Conservation (phyloP, 352 stramenopile genomes). For the Globisporangium recalcitrans region DNA sequence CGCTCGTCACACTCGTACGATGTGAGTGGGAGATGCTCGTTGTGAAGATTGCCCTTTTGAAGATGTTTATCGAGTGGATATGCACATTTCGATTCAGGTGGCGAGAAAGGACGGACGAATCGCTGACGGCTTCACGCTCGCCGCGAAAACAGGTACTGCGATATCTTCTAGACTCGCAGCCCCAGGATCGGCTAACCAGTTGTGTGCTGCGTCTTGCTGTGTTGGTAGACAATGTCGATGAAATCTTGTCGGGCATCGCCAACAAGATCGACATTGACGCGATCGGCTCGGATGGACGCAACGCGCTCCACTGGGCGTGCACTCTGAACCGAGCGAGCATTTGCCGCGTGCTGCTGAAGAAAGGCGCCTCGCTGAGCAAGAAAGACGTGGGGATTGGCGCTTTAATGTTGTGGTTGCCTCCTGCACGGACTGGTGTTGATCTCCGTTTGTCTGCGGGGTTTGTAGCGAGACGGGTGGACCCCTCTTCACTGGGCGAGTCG, state of each 20-base stretch:
- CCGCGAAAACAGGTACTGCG: conserved; percentile 54
- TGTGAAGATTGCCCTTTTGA: neutral
- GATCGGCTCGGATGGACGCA: conserved; percentile 70
- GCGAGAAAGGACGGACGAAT: conserved; percentile 36
- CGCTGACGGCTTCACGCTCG: conserved; percentile 65
- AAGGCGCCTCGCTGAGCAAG: conserved; percentile 66
- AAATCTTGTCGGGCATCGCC: conserved; percentile 60
- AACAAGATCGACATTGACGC: conserved; percentile 72
- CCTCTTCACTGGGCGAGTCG: conserved; percentile 74
- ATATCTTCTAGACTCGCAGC: too few relatives aligned
- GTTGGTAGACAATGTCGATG: conserved; percentile 59
- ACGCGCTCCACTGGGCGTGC: conserved; percentile 76
- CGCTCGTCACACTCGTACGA: conserved; percentile 53
- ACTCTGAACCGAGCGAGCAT: conserved; percentile 72
- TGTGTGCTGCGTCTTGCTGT: too few relatives aligned
- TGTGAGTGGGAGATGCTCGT: conserved; percentile 21
- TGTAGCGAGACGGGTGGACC: conserved; percentile 68
- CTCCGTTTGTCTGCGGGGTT: neutral
- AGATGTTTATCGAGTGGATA: neutral
- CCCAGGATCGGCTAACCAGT: too few relatives aligned
- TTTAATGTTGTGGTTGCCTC: neutral
- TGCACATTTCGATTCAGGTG: conserved; percentile 20
- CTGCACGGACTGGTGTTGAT: neutral
- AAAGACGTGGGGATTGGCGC: conserved; percentile 65
- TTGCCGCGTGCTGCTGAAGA: conserved; percentile 78